phyloP scores from a whole-genome alignment of 306 rosid species.

The Inga oerstediana region DNA sequence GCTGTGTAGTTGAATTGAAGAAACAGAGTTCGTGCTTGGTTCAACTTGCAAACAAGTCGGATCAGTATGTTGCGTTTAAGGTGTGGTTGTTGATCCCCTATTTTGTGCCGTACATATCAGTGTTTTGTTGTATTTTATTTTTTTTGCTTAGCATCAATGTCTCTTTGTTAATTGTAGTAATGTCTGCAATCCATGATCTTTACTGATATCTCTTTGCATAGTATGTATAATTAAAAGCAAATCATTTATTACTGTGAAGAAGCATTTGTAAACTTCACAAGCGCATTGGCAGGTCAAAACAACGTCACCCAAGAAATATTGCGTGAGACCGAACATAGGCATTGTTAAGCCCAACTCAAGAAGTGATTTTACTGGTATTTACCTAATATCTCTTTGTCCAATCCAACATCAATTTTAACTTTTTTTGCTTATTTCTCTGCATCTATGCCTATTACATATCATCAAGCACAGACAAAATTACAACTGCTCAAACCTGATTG shows the following conservation, averaged over 20 bases:
- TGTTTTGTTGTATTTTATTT: not conserved
- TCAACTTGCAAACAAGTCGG: constrained; percentile 62
- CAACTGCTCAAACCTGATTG: not conserved
- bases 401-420: not conserved
- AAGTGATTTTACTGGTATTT: constrained; percentile 81
- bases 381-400: constrained; percentile 9
- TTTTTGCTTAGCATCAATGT: not conserved
- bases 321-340: constrained; percentile 91
- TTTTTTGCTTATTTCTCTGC: constrained; percentile 8
- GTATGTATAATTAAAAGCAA: constrained; percentile 3
- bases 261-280: constrained; percentile 1
- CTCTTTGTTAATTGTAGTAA: not conserved
- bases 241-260: not conserved
- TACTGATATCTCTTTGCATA: not conserved
- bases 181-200: not conserved
- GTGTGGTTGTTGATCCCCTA: constrained; percentile 37
- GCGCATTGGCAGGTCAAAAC: constrained; percentile 74
- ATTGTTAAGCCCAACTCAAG: constrained; percentile 67
- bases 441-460: not conserved
- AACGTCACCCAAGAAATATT: constrained; percentile 88
- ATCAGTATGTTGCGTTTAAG: constrained; percentile 85
- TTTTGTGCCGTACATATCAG: not conserved
- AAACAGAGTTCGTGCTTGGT: constrained; percentile 79
- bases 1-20: constrained; percentile 70
- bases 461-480: not conserved